A percentile compares a stretch with the other conserved stretches of the same genome.
These are phyloP conservation scores for Puccinia hordei DNA, from an alignment of 1,284 basidiomycete genomes.

Conservation along the genomic window DNA sequence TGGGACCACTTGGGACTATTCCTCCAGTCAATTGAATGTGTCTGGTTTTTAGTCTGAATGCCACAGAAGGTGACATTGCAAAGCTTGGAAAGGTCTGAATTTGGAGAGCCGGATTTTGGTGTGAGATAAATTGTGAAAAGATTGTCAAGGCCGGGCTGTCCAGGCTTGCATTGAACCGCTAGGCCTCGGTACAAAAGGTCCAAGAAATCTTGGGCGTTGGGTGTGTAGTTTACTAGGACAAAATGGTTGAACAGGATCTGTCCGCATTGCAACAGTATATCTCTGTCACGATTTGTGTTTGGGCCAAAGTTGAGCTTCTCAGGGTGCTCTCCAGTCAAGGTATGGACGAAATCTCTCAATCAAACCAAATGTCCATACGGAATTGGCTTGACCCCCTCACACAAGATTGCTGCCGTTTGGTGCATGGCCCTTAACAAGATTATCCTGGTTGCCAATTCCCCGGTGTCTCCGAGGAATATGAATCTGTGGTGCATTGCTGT, in stretches of 20 bases:
- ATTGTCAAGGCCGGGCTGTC: neutral
- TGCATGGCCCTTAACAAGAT: neutral
- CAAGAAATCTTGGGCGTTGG: neutral
- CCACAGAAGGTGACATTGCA: neutral
- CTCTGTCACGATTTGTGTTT: neutral
- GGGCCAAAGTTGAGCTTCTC: neutral
- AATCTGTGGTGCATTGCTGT: neutral
- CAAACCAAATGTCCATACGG: neutral
- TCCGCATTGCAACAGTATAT: neutral
- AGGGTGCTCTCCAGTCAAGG: neutral
- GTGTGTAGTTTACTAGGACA: neutral
- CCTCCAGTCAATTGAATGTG: neutral
- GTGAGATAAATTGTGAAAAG: neutral
- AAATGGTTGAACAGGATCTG: neutral
- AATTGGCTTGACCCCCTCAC: neutral
- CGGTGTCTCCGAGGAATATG: neutral
- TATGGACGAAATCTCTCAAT: neutral
- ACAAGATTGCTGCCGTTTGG: too few relatives aligned
- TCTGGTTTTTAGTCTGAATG: neutral
- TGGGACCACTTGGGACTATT: neutral
- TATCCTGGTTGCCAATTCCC: slow-evolving; percentile 3
- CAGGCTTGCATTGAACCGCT: neutral
- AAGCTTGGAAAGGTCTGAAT: neutral
- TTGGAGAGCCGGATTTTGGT: neutral
- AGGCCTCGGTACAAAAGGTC: slow-evolving; percentile 8